Base-by-base conservation (phyloP, 331 rosid species). In the Quercus phellos region DNA sequence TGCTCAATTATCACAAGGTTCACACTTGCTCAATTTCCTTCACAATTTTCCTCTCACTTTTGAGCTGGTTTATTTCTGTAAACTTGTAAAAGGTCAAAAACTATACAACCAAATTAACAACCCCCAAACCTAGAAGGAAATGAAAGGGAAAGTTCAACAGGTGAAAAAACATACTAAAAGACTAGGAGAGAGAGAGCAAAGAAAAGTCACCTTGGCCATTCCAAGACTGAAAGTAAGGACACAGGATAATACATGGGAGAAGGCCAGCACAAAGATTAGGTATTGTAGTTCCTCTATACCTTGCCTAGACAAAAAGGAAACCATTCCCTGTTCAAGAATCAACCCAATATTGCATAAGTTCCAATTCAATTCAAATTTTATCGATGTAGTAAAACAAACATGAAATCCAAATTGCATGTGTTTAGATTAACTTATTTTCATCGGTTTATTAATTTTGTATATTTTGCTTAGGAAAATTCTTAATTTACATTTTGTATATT, bases 141-240 rank as follows among this genome's bases (percentile, higher is more conserved):
- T 6, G 43, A 4, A 16, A 17, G 76, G 51, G 8, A 32, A 13
- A 60, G 50, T 12, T 38, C 0, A 26, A 27, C 3, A 26, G 4
- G 6, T 3, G 10, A 11, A 55, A 34, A 0, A 12, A 46, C 17
- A 10, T 46, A 10, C 53, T 11, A 46, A 55, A 18, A 30, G 46
- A 35, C 14, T 30, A 16, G 21, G 35, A 4, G 21, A 53, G 22
- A 34, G 7, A 8, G 22, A 32, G 29, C 21, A 21, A 14, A 32
- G 16, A 12, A 46, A 46, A 46, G 16, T 21, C 9, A 89, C 91
- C 94, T 90, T 87, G 5, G 90, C 94, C 80, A 90, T 75, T 51
- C 94, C 94, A 69, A 90, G 89, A 27, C 81, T n/a, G 69, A 86
- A 87, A 14, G 87, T 90, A 69, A 90, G 90, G 13, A 90, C 29